These are phyloP conservation scores for Diaporthe destruens DNA, from an alignment of 2,329 filamentous ascomycete genomes.

Conservation along the genomic window DNA sequence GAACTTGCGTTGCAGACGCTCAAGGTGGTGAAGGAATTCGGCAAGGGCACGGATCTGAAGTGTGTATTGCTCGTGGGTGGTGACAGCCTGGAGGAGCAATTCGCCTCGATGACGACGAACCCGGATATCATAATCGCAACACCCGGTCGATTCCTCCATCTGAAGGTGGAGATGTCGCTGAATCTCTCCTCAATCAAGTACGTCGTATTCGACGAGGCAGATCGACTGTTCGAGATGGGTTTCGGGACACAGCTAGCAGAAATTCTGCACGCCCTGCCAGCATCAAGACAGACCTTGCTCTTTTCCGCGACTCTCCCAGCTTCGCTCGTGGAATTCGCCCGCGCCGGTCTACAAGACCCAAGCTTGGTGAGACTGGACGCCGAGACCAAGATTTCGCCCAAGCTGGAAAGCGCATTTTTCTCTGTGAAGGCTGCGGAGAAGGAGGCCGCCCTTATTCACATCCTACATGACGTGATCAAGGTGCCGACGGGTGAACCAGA, in stretches of 20 bases:
- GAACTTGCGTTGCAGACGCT: conserved; percentile 95
- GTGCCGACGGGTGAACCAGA: conserved; percentile 79
- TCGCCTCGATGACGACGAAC: conserved; percentile 90
- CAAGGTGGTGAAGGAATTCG: conserved; percentile 96
- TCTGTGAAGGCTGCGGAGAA: conserved; percentile 93
- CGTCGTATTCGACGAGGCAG: conserved; percentile 97
- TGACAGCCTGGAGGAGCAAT: conserved; percentile 96
- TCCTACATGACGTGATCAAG: conserved; percentile 92
- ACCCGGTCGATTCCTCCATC: conserved; percentile 93
- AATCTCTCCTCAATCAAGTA: conserved; percentile 93
- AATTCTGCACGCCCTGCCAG: conserved; percentile 89
- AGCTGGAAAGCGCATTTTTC: conserved; percentile 96
- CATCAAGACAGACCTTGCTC: conserved; percentile 87
- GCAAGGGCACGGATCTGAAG: conserved; percentile 89
- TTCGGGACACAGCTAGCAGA: conserved; percentile 94
- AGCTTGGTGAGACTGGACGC: conserved; percentile 90
- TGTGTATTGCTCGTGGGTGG: conserved; percentile 93
- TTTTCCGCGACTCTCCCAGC: conserved; percentile 97
- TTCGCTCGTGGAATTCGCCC: conserved; percentile 94
- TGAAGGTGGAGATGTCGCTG: conserved; percentile 96
- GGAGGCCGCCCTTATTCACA: conserved; percentile 89
- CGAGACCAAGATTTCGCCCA: conserved; percentile 95
- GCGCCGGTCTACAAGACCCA: conserved; percentile 92
- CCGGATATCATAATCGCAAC: conserved; percentile 98
- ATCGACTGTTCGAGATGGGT: conserved; percentile 98